Evolutionary conservation across 192 early-diverging fungal species (phyloP), one percentile per base, ranked within the genome.

Genomic region (Podila minutissima): DNA sequence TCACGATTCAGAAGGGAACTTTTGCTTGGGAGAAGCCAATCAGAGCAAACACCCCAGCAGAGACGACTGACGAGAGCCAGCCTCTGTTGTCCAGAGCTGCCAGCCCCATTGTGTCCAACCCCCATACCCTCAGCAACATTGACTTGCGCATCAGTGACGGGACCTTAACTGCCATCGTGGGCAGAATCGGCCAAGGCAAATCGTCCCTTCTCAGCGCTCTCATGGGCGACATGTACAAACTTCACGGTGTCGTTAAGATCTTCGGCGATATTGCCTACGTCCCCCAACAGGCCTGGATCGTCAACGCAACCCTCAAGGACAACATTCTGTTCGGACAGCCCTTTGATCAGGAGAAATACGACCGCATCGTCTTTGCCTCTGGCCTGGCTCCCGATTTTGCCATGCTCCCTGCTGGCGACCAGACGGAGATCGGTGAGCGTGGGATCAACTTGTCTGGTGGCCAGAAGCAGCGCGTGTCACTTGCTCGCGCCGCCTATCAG

Each of bases 391-490:
- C 68, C 9, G 68, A 70, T 7, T 58, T 70, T 22, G 41, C 28
- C 38, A 62, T 70, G 31, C 59, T 70, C 20, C 26, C 68, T 5
- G 19, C 74, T 82, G 84, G 84, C 0, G 82, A 83, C 57, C 28
- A 57, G 22, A 83, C 82, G 7, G 70, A 83, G 57, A 83, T 86
- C 62, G 82, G 75, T 20, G 84, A 83, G 58, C 72, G 82, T 28
- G 73, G 76, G 2, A 75, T 83, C 35, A 89, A 85, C 19, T 70
- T 94, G 1, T 89, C 74, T 22, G 92, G 94, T 28, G 96, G 95
- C 0, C 97, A 98, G 86, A 93, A 93, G 65, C 92, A 94, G 58
- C 87, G 96, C 3, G 83, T 97, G 55, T 91, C 92, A 50, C 68
- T 97, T 24, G 96, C 96, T 3, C 88, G 97, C 13, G 83, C 92